Conservation (phyloP, 768 basidiomycete genomes). For the Panaeolus papilionaceus region DNA sequence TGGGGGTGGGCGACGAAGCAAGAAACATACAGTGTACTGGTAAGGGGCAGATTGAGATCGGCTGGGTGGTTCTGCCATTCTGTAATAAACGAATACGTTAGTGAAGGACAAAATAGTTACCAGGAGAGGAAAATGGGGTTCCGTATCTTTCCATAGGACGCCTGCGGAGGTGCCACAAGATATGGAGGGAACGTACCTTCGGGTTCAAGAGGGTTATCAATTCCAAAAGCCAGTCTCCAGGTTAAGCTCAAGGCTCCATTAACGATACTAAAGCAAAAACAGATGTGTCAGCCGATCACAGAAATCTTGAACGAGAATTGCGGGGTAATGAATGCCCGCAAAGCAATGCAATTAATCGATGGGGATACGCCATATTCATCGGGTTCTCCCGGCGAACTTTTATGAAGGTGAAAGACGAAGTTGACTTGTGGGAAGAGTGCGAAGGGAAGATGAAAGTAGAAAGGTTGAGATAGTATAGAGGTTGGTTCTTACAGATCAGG, state of each 20-base stretch:
- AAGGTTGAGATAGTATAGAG: conserved; percentile 17
- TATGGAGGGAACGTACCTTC: conserved; percentile 49
- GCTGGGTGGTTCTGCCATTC: conserved; percentile 70
- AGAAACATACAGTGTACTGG: conserved; percentile 50
- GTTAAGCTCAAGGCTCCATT: conserved; percentile 69
- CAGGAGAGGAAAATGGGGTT: conserved; percentile 1
- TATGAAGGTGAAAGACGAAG: background rate
- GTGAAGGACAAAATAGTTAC: background rate
- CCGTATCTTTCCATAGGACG: background rate
- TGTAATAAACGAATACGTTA: conserved; percentile 24
- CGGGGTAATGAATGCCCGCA: background rate
- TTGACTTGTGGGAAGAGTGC: background rate
- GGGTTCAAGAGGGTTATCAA: conserved; percentile 56
- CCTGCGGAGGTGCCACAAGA: background rate
- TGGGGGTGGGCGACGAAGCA: conserved; percentile 7
- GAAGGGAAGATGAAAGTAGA: background rate
- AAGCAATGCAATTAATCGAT: background rate
- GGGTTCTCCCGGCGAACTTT: background rate
- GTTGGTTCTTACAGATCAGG: conserved; percentile 59
- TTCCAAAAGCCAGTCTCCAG: conserved; percentile 66
- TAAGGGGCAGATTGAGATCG: conserved; percentile 57
- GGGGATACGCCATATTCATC: background rate
- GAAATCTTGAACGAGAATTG: background rate
- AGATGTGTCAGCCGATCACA: conserved; percentile 6
- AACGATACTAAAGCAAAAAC: conserved; percentile 43